phyloP scores from a whole-genome alignment of 2,329 filamentous ascomycete genomes.

The Nannizziopsis arthrosporioides region DNA sequence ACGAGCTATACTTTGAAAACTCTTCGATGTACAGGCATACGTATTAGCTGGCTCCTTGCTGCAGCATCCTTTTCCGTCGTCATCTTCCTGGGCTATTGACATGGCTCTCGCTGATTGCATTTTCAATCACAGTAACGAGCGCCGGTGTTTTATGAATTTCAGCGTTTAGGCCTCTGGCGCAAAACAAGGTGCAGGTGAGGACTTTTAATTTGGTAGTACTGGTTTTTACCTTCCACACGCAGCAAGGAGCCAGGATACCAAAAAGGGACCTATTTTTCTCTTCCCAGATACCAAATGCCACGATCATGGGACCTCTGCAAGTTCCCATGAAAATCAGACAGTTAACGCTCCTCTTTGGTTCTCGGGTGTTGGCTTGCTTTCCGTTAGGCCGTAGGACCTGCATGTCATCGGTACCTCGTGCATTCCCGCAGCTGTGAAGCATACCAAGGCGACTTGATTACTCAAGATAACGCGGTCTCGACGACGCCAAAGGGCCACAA shows the following conservation, averaged over 20 bases:
- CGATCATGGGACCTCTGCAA: neutral
- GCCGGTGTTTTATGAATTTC: neutral
- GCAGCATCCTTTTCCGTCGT: neutral
- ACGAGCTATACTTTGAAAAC: no score
- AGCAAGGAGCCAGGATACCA: neutral
- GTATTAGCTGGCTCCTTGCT: neutral
- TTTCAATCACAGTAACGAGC: neutral
- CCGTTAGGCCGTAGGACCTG: slow-evolving; percentile 10
- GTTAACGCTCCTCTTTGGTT: neutral
- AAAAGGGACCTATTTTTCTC: no score
- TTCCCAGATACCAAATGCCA: slow-evolving; percentile 1
- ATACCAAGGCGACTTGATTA: neutral
- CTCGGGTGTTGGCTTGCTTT: slow-evolving; percentile 2
- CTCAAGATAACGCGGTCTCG: no score
- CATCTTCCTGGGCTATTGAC: neutral
- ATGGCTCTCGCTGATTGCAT: slow-evolving; percentile 5
- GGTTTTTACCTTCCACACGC: neutral
- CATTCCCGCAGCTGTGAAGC: slow-evolving; percentile 11
- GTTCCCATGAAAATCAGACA: neutral
- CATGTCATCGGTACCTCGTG: slow-evolving; percentile 14
- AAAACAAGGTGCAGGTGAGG: neutral
- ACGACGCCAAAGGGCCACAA: neutral
- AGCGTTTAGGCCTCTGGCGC: slow-evolving; percentile 4
- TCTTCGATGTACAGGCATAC: no score
- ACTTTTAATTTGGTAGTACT: neutral